Evolutionary conservation across 345 rosid genomes (phyloP).

Genomic region (Clarkia xantiana): DNA sequence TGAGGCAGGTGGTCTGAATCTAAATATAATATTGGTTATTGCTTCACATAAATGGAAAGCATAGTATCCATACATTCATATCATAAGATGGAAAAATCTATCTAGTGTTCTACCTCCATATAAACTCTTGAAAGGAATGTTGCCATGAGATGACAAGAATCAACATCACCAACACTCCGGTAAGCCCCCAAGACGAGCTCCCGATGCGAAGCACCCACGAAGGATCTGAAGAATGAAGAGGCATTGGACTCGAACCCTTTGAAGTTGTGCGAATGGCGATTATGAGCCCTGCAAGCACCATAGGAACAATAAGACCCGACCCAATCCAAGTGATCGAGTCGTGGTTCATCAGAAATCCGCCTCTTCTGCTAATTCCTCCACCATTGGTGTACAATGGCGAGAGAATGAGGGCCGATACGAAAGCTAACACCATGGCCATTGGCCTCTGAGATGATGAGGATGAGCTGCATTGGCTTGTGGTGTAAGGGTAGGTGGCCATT

Average conservation of each 20-base stretch:
- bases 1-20: no score
- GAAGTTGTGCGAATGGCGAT: constrained; percentile 29
- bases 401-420: constrained; percentile 27
- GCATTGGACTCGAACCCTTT: constrained; percentile 7
- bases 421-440: constrained; percentile 49
- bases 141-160: constrained; percentile 49
- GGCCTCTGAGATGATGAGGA: constrained; percentile 30
- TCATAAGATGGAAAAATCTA: not conserved
- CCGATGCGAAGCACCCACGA: constrained; percentile 45
- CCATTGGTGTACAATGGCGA: constrained; percentile 30
- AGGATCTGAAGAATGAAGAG: constrained; percentile 27
- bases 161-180: constrained; percentile 39
- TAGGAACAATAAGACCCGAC: constrained; percentile 39
- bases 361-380: constrained; percentile 16
- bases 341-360: constrained; percentile 7
- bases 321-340: constrained; percentile 23
- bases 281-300: constrained; percentile 40
- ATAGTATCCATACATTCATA: no score
- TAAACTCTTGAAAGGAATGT: constrained; percentile 35
- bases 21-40: no score
- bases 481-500: constrained; percentile 19
- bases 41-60: no score
- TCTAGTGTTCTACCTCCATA: constrained; percentile 21
- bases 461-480: constrained; percentile 1
- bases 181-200: constrained; percentile 48